A percentile compares a stretch with the other conserved stretches of the same genome.
phyloP scores from a whole-genome alignment of 768 basidiomycete genomes.

The Pleurotus giganteus region DNA sequence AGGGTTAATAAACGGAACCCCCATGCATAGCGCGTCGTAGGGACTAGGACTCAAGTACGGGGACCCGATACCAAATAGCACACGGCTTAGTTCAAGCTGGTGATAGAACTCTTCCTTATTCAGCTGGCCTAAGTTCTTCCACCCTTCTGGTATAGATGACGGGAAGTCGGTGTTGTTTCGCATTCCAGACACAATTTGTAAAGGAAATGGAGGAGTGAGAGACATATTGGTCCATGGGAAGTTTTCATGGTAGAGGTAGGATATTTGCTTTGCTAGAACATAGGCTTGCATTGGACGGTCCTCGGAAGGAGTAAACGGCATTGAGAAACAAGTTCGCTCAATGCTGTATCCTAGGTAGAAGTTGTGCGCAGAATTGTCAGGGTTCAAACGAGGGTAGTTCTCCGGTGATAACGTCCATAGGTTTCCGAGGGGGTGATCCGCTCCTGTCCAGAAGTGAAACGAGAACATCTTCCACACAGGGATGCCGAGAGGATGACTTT shows the following conservation, averaged over 20 bases:
- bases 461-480: conserved; percentile 36
- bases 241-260: conserved; percentile 23
- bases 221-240: conserved; percentile 25
- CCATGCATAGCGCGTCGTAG: conserved; percentile 33
- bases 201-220: conserved; percentile 9
- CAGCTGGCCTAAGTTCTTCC: conserved; percentile 20
- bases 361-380: not conserved
- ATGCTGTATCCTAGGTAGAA: conserved; percentile 27
- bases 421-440: conserved; percentile 18
- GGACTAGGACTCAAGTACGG: conserved; percentile 21
- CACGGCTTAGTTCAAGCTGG: conserved; percentile 22
- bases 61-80: conserved; percentile 27
- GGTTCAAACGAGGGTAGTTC: conserved; percentile 9
- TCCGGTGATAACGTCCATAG: conserved; percentile 35
- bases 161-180: conserved; percentile 19
- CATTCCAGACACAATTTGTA: conserved; percentile 19
- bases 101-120: conserved; percentile 17
- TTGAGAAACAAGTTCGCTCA: conserved; percentile 24
- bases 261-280: conserved; percentile 27
- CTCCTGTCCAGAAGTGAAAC: conserved; percentile 23
- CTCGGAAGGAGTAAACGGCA: conserved; percentile 22
- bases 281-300: conserved; percentile 24
- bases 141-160: conserved; percentile 21
- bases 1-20: conserved; percentile 37
- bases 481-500: conserved; percentile 28